Conservation (phyloP, 805 yeast genomes). For the Metschnikowia amazonensis region DNA sequence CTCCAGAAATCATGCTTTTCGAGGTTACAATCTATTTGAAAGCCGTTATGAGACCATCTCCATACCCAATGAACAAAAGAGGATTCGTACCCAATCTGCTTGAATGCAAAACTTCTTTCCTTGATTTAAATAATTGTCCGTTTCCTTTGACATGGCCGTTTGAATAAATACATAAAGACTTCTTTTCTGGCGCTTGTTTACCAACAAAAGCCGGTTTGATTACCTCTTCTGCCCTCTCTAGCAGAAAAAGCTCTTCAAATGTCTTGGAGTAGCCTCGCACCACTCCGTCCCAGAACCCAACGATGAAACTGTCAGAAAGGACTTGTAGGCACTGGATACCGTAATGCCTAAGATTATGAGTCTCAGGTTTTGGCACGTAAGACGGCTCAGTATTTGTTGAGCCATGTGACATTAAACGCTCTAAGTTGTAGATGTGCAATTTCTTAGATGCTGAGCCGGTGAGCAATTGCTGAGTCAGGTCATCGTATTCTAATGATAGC, state of each 20-base stretch:
- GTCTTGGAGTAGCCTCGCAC: slow-evolving; percentile 20
- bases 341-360: slow-evolving; percentile 15
- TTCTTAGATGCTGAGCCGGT: slow-evolving; percentile 50
- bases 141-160: background rate
- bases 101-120: slow-evolving; percentile 10
- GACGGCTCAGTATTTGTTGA: background rate
- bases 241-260: slow-evolving; percentile 7
- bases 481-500: slow-evolving; percentile 38
- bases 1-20: background rate
- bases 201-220: slow-evolving; percentile 10
- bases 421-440: slow-evolving; percentile 27
- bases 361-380: background rate
- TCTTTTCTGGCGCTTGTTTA: slow-evolving; percentile 12
- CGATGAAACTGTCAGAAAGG: slow-evolving; percentile 23
- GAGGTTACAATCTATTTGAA: slow-evolving; percentile 1
- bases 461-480: slow-evolving; percentile 21
- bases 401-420: background rate
- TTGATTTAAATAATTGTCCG: background rate
- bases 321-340: slow-evolving; percentile 20
- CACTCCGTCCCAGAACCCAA: slow-evolving; percentile 53
- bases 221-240: slow-evolving; percentile 13
- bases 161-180: slow-evolving; percentile 14
- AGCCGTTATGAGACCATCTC: slow-evolving; percentile 50
- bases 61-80: slow-evolving; percentile 48
- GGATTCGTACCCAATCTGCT: slow-evolving; percentile 12